Base-by-base conservation (phyloP, 805 yeast species). In the Suhomyces vadensis region DNA sequence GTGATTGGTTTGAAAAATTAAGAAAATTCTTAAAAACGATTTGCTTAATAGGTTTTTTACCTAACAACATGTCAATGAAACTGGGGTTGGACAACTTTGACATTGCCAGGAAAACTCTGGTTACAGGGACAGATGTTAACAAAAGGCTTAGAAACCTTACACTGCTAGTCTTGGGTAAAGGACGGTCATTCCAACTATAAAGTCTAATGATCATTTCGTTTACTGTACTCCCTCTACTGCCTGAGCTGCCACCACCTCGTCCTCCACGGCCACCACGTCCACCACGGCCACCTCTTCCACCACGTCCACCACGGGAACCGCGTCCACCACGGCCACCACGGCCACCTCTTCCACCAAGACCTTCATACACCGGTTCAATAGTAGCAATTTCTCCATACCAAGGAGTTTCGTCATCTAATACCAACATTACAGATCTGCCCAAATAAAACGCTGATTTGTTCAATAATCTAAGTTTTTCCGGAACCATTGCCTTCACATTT, bases 91-190 rank as follows among this genome's bases (percentile, higher is more conserved):
- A 72, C 26, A 83, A 69, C 37, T 78, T 70, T 1, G 79, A 70
- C 87, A 84, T 85, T 0, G 89, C 85, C 51, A 77, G 74, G 57
- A 84, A 67, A 5, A 82, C 81, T 60, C 90, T 67, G 35, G 79
- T 75, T 5, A 81, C 77, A 2, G 85, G 84, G 4, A 79, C 78
- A 6, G 85, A 78, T 16, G 82, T 81, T 0, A 89, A 88, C 39
- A 84, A 55, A 9, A 85, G 56, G 25, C 66, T 60, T 35, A 70
- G 58, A 25, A 55, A 56, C 31, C 61, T 57, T 5, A 71, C 67
- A 39, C 71, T 67, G 4, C 71, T 67, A 2, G 72, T 60, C 7
- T 57, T 63, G 0, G 86, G 86, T 47, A 81, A 65, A 3, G 71
- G 71, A 36, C 61, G 60, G 24, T 64, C 65, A 54, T 82, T 83